Conservation (phyloP, 768 basidiomycete genomes). For the Mycena metata region DNA sequence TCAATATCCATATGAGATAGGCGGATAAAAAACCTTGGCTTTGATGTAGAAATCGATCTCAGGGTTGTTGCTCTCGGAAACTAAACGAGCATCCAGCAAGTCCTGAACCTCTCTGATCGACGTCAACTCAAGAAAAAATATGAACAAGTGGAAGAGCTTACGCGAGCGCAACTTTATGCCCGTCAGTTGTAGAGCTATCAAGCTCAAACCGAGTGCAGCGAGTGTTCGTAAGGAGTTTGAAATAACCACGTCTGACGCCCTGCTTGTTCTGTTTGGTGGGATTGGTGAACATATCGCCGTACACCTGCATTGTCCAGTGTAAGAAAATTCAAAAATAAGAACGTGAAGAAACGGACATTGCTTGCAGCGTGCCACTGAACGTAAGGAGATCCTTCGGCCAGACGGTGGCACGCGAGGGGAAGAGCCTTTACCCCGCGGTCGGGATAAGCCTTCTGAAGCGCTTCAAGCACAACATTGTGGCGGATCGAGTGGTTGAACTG, state of each 20-base stretch:
- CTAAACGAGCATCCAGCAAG: conserved; percentile 15
- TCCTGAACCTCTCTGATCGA: conserved; percentile 15
- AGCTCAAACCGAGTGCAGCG: conserved; percentile 18
- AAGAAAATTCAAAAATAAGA: too few species aligned
- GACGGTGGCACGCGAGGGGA: conserved; percentile 22
- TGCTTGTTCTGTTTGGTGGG: conserved; percentile 3
- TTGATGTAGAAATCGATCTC: conserved; percentile 6
- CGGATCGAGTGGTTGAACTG: conserved; percentile 20
- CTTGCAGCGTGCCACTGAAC: conserved; percentile 20
- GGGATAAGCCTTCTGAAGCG: conserved; percentile 12
- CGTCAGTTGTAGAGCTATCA: background rate
- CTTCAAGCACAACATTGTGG: conserved; percentile 18
- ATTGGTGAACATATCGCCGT: conserved; percentile 11
- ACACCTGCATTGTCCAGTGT: background rate
- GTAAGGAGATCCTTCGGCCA: conserved; percentile 8
- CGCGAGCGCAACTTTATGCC: background rate
- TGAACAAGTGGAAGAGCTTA: conserved; percentile 1
- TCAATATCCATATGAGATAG: background rate
- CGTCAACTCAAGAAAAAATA: background rate
- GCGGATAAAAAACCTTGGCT: conserved; percentile 14
- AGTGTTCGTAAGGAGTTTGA: conserved; percentile 22
- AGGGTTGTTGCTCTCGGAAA: background rate
- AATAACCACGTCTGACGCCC: conserved; percentile 8
- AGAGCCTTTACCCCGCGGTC: conserved; percentile 16
- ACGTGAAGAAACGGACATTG: too few species aligned